phyloP scores from a whole-genome alignment of 176 grass and related monocot genomes.

The Lolium rigidum region DNA sequence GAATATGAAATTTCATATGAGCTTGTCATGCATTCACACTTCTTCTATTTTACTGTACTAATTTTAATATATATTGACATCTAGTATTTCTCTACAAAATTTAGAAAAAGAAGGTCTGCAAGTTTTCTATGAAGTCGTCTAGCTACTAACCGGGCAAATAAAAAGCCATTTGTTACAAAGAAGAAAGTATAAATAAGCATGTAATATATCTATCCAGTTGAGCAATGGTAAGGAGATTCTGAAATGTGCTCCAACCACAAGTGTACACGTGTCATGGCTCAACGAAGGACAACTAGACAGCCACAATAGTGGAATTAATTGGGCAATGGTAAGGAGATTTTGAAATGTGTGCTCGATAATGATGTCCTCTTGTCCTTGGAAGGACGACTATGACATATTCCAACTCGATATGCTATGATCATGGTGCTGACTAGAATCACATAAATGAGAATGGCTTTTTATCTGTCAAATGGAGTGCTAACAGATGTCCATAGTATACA shows the following conservation, averaged over 20 bases:
- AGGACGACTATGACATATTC: slow-evolving; percentile 5
- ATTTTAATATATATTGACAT: neutral
- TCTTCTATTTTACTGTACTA: neutral
- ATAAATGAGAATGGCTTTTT: slow-evolving; percentile 3
- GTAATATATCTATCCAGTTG: too few relatives aligned
- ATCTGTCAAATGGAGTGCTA: neutral
- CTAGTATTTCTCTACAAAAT: neutral
- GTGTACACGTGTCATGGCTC: neutral
- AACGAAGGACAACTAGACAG: too few relatives aligned
- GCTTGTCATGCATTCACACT: too few relatives aligned
- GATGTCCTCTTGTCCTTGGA: neutral
- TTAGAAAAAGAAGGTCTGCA: neutral
- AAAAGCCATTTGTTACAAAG: neutral
- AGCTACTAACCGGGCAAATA: neutral
- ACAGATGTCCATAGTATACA: neutral
- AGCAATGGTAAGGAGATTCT: too few relatives aligned
- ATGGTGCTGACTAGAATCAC: neutral
- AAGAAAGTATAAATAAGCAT: neutral
- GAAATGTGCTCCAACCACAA: neutral
- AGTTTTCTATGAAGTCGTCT: neutral
- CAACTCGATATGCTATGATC: neutral
- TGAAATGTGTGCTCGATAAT: neutral
- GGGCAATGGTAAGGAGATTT: neutral
- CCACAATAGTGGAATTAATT: neutral
- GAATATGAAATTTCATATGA: too few relatives aligned